Evolutionary conservation across 2,329 filamentous ascomycete genomes (phyloP), one percentile per base, ranked within the genome.

Genomic region (Aspergillus awamori): DNA sequence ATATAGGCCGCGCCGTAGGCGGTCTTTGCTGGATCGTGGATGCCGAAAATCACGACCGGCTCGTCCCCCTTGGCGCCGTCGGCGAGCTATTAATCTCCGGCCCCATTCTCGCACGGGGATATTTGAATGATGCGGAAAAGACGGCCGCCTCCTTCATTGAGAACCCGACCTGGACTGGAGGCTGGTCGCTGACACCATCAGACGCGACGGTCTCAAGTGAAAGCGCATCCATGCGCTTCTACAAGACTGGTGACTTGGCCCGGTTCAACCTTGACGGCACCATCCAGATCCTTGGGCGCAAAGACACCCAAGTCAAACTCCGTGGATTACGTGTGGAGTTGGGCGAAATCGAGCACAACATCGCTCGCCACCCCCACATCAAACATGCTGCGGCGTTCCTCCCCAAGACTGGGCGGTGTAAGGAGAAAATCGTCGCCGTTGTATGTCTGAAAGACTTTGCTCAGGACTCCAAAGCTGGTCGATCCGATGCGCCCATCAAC

Each of bases 71-170:
- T 8, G 62, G 62, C 3, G 59, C 53, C 8, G 53, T 62, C 8
- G 62, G 62, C 10, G 62, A 64, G 30, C 57, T 64, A 4, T 39
- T 59, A 8, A n/a, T 62, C 5, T 51, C 60, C 26, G 60, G 60
- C 8, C 63, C 63, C 22, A 6, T 57, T 5, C n/a, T 58, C 5
- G 57, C 48, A 15, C 41, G 20, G 8, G 58, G 57, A 8, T 64
- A 64, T 49, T 54, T 62, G 4, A 33, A 55, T 1, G 39, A 59
- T 22, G 4, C 6, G 4, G 20, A 30, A 5, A 22, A 11, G 38
- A 54, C 2, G n/a, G 36, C 17, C 39, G 52, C 17, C 48, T 41
- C 7, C 28, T 61, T 58, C 24, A 22, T 58, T 7, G 13, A 49
- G n/a, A 36, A 28, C 20, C 56, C 56, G 7, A 13, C 20, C 6